Conservation (phyloP, 2,329 filamentous ascomycete species). For the Botrytis aclada region DNA sequence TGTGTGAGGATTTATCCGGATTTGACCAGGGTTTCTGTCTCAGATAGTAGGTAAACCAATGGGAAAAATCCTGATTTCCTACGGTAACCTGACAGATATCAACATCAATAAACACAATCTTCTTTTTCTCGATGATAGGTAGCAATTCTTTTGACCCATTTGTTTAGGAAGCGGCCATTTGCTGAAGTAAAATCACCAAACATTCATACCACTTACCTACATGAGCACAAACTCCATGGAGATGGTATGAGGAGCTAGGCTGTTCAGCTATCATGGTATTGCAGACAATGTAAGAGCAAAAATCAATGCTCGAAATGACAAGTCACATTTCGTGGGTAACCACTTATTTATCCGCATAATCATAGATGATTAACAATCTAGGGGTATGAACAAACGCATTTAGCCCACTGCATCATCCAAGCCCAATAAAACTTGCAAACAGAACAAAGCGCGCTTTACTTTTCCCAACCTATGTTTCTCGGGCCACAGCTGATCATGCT, state of each 20-base stretch:
- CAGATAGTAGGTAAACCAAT: not conserved
- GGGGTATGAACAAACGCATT: not conserved
- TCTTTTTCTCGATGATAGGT: not conserved
- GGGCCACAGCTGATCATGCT: not conserved
- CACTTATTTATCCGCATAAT: not conserved
- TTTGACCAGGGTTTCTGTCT: not conserved
- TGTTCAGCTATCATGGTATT: not conserved
- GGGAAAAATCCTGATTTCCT: not conserved
- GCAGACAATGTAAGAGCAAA: not conserved
- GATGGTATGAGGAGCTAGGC: not conserved
- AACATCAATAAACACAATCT: not conserved
- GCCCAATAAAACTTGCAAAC: not conserved
- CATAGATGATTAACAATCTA: not conserved
- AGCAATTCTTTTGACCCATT: not conserved
- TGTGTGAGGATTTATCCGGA: not conserved
- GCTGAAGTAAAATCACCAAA: not conserved
- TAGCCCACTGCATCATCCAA: not conserved
- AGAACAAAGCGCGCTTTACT: not conserved
- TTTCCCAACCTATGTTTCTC: not conserved
- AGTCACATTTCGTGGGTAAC: constrained; percentile 2
- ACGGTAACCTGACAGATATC: not conserved
- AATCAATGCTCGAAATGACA: not conserved
- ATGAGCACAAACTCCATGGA: not conserved
- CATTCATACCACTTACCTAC: not conserved
- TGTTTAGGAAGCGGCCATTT: not conserved